phyloP scores from a whole-genome alignment of 2,329 filamentous ascomycete species.

The Colletotrichum lupini region DNA sequence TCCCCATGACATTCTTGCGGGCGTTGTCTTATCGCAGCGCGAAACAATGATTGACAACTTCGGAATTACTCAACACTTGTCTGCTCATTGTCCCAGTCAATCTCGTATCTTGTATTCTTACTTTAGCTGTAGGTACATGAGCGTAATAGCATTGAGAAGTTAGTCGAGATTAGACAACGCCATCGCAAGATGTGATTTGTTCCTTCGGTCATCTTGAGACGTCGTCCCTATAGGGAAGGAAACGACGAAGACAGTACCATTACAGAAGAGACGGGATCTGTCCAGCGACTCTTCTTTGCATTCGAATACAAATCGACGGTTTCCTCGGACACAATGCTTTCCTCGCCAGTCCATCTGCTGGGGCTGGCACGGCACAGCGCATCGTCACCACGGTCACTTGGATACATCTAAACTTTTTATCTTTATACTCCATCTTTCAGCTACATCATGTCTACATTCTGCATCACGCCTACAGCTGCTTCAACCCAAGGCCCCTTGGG shows the following conservation, averaged over 20 bases:
- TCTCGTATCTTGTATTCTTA: not conserved
- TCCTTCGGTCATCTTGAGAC: too few species aligned
- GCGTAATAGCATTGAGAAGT: not conserved
- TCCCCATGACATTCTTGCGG: not conserved
- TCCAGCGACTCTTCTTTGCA: accelerated
- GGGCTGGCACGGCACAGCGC: not conserved
- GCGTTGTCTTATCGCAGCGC: not conserved
- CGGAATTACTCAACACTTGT: not conserved
- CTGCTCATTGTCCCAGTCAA: not conserved
- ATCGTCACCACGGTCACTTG: not conserved
- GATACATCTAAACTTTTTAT: not conserved
- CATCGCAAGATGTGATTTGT: too few species aligned
- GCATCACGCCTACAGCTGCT: not conserved
- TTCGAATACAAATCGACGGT: not conserved
- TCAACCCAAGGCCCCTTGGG: not conserved
- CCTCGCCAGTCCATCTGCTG: not conserved
- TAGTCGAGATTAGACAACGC: not conserved
- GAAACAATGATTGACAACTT: not conserved
- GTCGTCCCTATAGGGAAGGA: too few species aligned
- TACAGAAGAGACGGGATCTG: accelerated
- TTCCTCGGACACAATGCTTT: not conserved
- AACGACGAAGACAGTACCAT: not conserved
- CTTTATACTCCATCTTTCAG: not conserved
- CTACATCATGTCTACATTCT: not conserved
- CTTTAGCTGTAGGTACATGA: too few species aligned